A percentile compares a stretch with the other conserved stretches of the same genome.
Evolutionary conservation across 345 rosid species (phyloP).

Genomic region (Anacardium occidentale): DNA sequence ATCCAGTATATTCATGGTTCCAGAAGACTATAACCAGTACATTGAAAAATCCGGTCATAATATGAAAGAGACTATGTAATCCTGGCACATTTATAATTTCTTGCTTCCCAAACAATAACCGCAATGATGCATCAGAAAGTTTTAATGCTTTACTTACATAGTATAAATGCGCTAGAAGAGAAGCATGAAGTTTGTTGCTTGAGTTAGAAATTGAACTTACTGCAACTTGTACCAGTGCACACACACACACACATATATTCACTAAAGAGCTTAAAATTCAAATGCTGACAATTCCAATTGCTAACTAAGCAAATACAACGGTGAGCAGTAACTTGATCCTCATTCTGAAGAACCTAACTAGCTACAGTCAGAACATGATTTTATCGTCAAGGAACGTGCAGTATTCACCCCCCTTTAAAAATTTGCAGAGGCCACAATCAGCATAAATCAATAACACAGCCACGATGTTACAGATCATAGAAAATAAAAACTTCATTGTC

Average conservation of each 20-base stretch:
- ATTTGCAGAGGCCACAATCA: background rate
- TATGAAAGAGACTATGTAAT: too few relatives aligned
- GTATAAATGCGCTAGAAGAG: too few relatives aligned
- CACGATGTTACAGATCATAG: background rate
- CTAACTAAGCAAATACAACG: background rate
- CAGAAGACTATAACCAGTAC: too few relatives aligned
- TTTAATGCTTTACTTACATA: too few relatives aligned
- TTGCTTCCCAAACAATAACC: background rate
- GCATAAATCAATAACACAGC: background rate
- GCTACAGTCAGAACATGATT: background rate
- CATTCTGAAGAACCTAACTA: background rate
- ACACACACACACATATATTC: too few relatives aligned
- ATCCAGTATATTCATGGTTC: too few relatives aligned
- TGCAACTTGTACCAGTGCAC: background rate
- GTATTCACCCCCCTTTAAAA: background rate
- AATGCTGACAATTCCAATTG: background rate
- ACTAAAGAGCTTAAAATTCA: background rate
- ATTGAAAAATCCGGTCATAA: too few relatives aligned
- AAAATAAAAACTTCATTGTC: too few relatives aligned
- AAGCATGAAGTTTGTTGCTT: background rate
- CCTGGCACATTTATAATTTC: background rate
- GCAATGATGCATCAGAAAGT: background rate
- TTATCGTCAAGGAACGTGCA: background rate
- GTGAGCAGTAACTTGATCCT: background rate
- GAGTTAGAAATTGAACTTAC: too few relatives aligned